These are phyloP conservation scores for Chytriomyces hyalinus DNA, from an alignment of 192 early-diverging fungal species.

Conservation along the genomic window DNA sequence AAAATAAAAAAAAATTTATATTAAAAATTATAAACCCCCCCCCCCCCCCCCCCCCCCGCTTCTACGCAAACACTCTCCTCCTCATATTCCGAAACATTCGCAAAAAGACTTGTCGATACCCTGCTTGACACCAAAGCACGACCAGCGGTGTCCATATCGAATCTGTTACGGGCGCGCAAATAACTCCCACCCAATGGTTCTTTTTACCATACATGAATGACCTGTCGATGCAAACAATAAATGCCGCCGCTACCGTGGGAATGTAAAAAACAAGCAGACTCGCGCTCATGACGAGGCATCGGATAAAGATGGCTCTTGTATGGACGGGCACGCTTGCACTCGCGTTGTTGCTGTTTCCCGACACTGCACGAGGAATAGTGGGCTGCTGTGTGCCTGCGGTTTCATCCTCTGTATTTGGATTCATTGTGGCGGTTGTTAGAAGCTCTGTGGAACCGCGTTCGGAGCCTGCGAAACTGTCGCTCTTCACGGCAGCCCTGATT, in stretches of 20 bases:
- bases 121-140: slow-evolving; percentile 1
- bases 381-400: neutral
- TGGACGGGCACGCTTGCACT: neutral
- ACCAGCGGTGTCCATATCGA: neutral
- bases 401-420: neutral
- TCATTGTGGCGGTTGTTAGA: neutral
- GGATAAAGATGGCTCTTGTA: neutral
- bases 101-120: neutral
- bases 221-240: neutral
- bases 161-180: neutral
- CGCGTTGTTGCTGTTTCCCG: too few species aligned
- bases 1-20: too few species aligned
- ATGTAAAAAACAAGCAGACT: neutral
- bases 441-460: neutral
- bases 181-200: neutral
- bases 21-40: too few species aligned
- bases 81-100: neutral
- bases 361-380: neutral
- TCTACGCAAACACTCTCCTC: too few species aligned
- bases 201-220: neutral
- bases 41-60: too few species aligned
- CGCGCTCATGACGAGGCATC: neutral
- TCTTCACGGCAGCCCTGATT: neutral
- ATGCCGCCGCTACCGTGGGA: neutral
- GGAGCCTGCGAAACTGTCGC: too few species aligned